Base-by-base conservation (phyloP, 805 yeast genomes). In the Lachancea nothofagi region DNA sequence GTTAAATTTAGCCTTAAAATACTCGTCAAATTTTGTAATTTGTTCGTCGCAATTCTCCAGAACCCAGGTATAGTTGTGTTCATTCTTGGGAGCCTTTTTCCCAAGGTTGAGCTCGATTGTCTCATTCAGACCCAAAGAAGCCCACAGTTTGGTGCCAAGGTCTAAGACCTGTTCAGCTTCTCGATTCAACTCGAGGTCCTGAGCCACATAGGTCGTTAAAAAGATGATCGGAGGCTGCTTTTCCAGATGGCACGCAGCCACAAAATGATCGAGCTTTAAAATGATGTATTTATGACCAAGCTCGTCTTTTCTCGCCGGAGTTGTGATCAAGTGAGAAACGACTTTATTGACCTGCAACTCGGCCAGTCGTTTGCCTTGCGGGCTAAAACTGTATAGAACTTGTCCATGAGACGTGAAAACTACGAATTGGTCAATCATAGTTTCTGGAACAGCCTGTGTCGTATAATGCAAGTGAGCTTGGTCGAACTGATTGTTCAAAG, bases 151-250 rank as follows among this genome's bases (percentile, higher is more conserved):
- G 28, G 58, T 38, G 1, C 65, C 68, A 4, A 65, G 49, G 9
- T 55, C 50, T 10, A 71, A 59, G 1, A 75, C 62, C 33, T 69
- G 68, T 14, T 67, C 61, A 40, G 75, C 66, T 14, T 63, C 71
- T 29, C 65, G 66, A 24, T 69, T 64, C n/a, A 75, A 44, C 17
- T 66, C 69, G 14, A 70, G 59, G 28, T 50, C 69, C 65, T 39
- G 66, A 51, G 40, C 71, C 50, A 45, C 78, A 62, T 30, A 77
- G 64, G 63, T 68, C 62, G 26, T 70, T 59, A 44, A 67, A 38
- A 53, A 58, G 34, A 51, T 53, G 21, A 61, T 24, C 24, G 55
- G 59, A 2, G 65, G 65, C 31, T 56, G 58, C 34, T 54, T 59
- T 14, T 50, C 70, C 15, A 57, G 50, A 38, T 50, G 42, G 38